Conservation (phyloP, 208 protist species). For the Trypanosoma congolense region DNA sequence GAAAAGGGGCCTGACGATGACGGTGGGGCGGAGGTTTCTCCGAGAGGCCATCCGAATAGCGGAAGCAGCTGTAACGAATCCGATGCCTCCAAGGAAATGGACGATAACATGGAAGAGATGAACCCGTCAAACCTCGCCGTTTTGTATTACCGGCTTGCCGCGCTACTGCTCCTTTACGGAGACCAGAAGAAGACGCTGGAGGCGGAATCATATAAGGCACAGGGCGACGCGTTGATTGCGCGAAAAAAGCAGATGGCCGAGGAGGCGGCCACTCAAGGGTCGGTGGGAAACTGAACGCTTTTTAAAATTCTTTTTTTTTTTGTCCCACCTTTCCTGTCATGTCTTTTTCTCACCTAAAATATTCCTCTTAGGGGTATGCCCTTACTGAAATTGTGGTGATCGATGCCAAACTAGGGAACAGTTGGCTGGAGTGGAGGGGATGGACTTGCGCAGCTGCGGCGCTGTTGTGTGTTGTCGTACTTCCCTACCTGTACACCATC, state of each 20-base stretch:
- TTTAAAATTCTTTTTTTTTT: constrained; percentile 13
- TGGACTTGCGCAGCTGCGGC: no score
- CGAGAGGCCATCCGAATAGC: not conserved
- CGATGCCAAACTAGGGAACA: no score
- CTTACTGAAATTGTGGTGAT: no score
- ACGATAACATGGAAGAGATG: constrained; percentile 25
- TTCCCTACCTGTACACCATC: no score
- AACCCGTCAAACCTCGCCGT: constrained; percentile 29
- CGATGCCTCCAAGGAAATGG: not conserved
- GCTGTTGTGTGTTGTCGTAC: no score
- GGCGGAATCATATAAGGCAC: constrained; percentile 32
- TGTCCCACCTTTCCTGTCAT: no score
- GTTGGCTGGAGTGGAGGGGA: no score
- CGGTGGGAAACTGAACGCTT: not conserved
- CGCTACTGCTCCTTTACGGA: constrained; percentile 63
- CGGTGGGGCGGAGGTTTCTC: constrained; percentile 27
- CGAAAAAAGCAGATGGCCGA: constrained; percentile 1
- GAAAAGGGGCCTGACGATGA: constrained; percentile 33
- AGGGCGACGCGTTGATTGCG: constrained; percentile 28
- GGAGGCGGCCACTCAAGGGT: not conserved
- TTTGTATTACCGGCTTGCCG: constrained; percentile 67
- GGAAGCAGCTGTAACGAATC: constrained; percentile 3
- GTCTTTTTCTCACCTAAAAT: no score
- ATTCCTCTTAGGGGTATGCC: constrained; percentile 10
- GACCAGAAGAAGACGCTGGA: constrained; percentile 59